Percentiles rank a stretch among this genome's conserved stretches.
These are phyloP conservation scores for Scenedesmus sp. DNA, from an alignment of 163 green algal species.

Conservation along the genomic window DNA sequence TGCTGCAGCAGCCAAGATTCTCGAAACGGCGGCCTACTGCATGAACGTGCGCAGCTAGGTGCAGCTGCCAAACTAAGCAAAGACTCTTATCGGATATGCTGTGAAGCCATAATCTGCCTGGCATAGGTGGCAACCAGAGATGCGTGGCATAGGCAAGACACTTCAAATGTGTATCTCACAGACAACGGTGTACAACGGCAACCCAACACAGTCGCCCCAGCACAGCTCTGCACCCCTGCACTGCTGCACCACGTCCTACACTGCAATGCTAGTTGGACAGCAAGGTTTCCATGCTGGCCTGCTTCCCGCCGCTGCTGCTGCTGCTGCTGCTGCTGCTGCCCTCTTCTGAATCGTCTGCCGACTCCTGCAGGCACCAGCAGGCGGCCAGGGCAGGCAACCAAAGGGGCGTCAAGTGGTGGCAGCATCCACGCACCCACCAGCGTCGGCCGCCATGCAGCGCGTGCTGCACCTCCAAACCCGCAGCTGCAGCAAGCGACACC, in stretches of 20 bases:
- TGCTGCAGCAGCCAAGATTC: no score
- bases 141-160: no score
- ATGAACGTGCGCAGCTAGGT: no score
- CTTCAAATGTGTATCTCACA: no score
- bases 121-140: no score
- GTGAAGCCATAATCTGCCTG: no score
- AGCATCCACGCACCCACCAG: background rate
- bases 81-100: no score
- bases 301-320: conserved; percentile 15
- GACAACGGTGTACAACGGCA: background rate
- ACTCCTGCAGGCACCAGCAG: conserved; percentile 23
- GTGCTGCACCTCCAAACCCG: background rate
- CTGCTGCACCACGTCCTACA: background rate
- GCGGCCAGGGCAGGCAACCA: background rate
- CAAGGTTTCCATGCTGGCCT: conserved; percentile 17
- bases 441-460: background rate
- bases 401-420: background rate
- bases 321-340: background rate
- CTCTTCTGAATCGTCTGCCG: background rate
- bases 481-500: background rate
- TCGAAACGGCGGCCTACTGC: no score
- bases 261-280: conserved; percentile 20
- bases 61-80: no score
- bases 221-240: background rate
- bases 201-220: background rate